Evolutionary conservation across 306 rosid species (phyloP), one percentile per base, ranked within the genome.

Genomic region (Ceratonia siliqua): DNA sequence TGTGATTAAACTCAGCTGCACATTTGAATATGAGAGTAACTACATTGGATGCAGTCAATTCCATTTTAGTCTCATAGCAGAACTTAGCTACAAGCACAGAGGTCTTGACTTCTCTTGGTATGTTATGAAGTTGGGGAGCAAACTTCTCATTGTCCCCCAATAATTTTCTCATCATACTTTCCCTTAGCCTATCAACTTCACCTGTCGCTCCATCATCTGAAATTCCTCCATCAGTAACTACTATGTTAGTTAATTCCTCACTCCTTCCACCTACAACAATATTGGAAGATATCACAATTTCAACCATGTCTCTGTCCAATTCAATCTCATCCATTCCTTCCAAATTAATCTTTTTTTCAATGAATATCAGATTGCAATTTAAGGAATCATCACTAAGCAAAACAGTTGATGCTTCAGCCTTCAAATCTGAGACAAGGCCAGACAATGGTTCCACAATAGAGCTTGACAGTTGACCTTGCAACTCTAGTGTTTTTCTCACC

Each of bases 31-130:
- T 81, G 10, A 89, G 85, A 38, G 77, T 58, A 58, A 86, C 95
- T 30, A 89, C 84, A 78, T 93, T 93, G 28, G 68, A 61, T 11
- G 97, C 85, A 58, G 78, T 89, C 77, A 93, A 78, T 76, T 93
- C 93, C 76, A 90, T 81, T 81, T 88, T 90, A 25, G 89, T 91
- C 65, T 91, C 98, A 67, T n/a, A n/a, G 57, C 98, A 93, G 75
- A 93, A 90, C 80, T 86, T 93, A 43, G 95, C 88, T 1, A 86
- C 73, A 32, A 76, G 85, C 77, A 85, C 57, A 59, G 90, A 90
- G 36, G 83, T 73, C 82, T 79, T 85, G 84, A 93, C 86, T 75
- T 97, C 98, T 58, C 98, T 97, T 7, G 97, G 97, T 30, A 93
- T 50, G 72, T 87, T 92, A 81, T 82, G 84, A 17, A 93, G 95